A percentile compares a stretch with the other conserved stretches of the same genome.
Conservation (phyloP, 179 eudicot species). For the Spinacia oleracea region DNA sequence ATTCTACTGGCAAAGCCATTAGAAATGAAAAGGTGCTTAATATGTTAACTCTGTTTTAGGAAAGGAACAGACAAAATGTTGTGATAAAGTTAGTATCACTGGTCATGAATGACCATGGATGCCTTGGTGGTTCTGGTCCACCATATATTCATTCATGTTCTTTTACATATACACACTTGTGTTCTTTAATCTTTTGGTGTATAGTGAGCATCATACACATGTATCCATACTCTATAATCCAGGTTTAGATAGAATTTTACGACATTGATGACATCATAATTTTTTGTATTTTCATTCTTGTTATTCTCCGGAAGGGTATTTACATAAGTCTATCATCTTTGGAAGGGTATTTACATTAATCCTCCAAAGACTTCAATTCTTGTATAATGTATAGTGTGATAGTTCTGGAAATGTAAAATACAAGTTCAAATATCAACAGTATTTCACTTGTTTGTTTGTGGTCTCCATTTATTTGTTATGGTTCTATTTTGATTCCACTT, state of each 20-base stretch:
- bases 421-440: neutral
- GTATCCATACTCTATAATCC: too few relatives aligned
- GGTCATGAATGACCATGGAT: neutral
- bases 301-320: neutral
- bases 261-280: neutral
- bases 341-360: too few relatives aligned
- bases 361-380: too few relatives aligned
- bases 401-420: conserved; percentile 2
- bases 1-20: neutral
- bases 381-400: neutral
- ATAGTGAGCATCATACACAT: too few relatives aligned
- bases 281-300: neutral
- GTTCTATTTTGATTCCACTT: neutral
- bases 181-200: too few relatives aligned
- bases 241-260: too few relatives aligned
- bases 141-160: neutral
- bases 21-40: neutral
- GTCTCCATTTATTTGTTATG: neutral
- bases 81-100: neutral
- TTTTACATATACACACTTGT: too few relatives aligned
- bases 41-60: neutral
- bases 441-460: neutral
- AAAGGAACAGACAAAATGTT: neutral
- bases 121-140: neutral
- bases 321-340: too few relatives aligned